Evolutionary conservation across 371 early-diverging fungal species (phyloP), one percentile per base, ranked within the genome.

Genomic region (Rhizopus arrhizus): DNA sequence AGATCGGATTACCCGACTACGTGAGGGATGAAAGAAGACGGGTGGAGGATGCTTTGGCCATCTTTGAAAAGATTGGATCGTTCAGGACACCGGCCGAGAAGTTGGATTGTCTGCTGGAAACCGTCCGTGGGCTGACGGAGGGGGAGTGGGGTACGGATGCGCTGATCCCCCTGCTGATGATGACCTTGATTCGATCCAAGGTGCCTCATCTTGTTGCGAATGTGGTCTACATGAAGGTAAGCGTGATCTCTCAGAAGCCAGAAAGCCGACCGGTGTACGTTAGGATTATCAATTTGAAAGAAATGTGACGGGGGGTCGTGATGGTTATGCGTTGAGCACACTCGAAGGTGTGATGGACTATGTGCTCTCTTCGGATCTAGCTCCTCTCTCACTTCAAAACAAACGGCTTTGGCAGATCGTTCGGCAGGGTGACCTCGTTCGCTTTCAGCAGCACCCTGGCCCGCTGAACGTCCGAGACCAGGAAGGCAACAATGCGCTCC

Each of bases 251-350:
- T n/a, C 16, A 78, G 69, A n/a, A n/a, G 22, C 2, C 22, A 22
- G 22, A 22, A 22, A 22, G 22, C 22, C 2, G 22, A 22, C 22
- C 22, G 22, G 22, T 2, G 22, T 22, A 22, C 22, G 22, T 22
- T 22, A 22, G 22, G 80, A 85, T 41, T 85, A 77, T 59, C 70
- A 77, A 1, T 75, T 83, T 35, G 75, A 81, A 47, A 62, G 68
- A 35, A 72, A 81, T 42, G 49, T 80, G 1, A 54, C 64, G 0
- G 53, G 59, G 10, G 85, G 85, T n/a, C 67, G 70, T 51, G 76
- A 77, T 43, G 85, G 83, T 5, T 85, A 81, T 61, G 77, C 82
- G 1, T 63, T 85, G 11, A 82, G 80, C 31, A 83, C 85, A 5
- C 56, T 85, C 49, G 85, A 85, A 41, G 83, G 74, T 0, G 82